These are phyloP conservation scores for Fusarium sp. DNA, from an alignment of 2,329 filamentous ascomycete genomes.

Conservation along the genomic window DNA sequence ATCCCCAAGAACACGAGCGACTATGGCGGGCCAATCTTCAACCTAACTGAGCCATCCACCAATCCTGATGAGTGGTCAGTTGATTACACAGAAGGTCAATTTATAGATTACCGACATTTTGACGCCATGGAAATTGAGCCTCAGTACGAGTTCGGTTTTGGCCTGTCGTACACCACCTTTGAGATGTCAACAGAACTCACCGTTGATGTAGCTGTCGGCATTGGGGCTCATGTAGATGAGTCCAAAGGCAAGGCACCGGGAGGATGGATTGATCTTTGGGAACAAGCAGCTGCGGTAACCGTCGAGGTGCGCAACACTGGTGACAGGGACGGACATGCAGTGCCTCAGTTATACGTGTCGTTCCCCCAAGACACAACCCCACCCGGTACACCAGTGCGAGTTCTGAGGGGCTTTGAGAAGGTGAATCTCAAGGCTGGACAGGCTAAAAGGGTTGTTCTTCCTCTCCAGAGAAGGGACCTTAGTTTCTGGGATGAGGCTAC, in stretches of 20 bases:
- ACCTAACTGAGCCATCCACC: slow-evolving; percentile 43
- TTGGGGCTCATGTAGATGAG: background rate
- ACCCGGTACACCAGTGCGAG: slow-evolving; percentile 55
- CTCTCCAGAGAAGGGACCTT: slow-evolving; percentile 57
- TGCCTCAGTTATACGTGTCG: slow-evolving; percentile 64
- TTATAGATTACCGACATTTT: slow-evolving; percentile 74
- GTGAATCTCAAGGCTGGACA: slow-evolving; percentile 53
- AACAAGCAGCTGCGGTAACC: slow-evolving; percentile 51
- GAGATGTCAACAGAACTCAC: slow-evolving; percentile 52
- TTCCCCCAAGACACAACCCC: slow-evolving; percentile 47
- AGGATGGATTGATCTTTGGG: slow-evolving; percentile 64
- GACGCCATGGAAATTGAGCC: slow-evolving; percentile 67
- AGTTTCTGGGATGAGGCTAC: slow-evolving; percentile 58
- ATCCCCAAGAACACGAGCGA: slow-evolving; percentile 64
- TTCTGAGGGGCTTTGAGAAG: slow-evolving; percentile 64
- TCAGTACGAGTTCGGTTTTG: slow-evolving; percentile 73
- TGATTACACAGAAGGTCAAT: slow-evolving; percentile 68
- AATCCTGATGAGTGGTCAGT: slow-evolving; percentile 52
- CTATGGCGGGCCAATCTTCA: slow-evolving; percentile 53
- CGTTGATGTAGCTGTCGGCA: slow-evolving; percentile 15
- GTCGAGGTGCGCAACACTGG: slow-evolving; percentile 63
- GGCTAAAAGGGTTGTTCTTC: slow-evolving; percentile 53
- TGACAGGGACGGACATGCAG: slow-evolving; percentile 56
- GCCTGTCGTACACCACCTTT: slow-evolving; percentile 74
- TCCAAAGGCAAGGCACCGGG: slow-evolving; percentile 53